Conservation (phyloP, 805 yeast species). For the Lachancea fermentati region DNA sequence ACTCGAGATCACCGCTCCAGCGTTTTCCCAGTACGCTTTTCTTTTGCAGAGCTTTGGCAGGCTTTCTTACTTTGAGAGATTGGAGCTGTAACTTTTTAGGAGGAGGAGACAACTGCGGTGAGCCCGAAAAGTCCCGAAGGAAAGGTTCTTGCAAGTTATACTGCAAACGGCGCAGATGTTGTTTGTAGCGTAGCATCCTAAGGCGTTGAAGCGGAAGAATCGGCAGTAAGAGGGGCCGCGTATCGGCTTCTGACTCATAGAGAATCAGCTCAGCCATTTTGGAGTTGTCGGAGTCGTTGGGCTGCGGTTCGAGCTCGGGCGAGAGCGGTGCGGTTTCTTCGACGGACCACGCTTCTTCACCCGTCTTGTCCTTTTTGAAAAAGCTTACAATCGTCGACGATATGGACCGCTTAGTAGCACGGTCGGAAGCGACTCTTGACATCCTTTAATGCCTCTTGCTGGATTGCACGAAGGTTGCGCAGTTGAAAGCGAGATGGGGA, state of each 20-base stretch:
- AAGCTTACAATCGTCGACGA: conserved; percentile 25
- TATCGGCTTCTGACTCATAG: conserved; percentile 13
- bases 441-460: too few relatives aligned
- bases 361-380: conserved; percentile 14
- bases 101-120: too few relatives aligned
- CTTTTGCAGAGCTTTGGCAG: neutral
- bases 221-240: conserved; percentile 30
- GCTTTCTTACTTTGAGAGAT: conserved; percentile 1
- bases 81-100: too few relatives aligned
- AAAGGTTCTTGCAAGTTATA: neutral
- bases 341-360: neutral
- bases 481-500: too few relatives aligned
- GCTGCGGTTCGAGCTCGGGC: neutral
- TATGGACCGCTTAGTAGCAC: conserved; percentile 20
- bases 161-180: conserved; percentile 13
- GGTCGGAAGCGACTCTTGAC: conserved; percentile 5
- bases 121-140: conserved; percentile 1
- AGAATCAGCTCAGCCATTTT: conserved; percentile 10
- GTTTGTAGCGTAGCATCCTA: conserved; percentile 25
- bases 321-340: neutral
- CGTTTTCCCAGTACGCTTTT: conserved; percentile 12
- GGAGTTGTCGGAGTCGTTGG: conserved; percentile 1
- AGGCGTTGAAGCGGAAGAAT: conserved; percentile 29
- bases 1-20: conserved; percentile 30
- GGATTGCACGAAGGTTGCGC: too few relatives aligned